Evolutionary conservation across 2,329 filamentous ascomycete genomes (phyloP).

Genomic region (Neocucurbitaria cava): DNA sequence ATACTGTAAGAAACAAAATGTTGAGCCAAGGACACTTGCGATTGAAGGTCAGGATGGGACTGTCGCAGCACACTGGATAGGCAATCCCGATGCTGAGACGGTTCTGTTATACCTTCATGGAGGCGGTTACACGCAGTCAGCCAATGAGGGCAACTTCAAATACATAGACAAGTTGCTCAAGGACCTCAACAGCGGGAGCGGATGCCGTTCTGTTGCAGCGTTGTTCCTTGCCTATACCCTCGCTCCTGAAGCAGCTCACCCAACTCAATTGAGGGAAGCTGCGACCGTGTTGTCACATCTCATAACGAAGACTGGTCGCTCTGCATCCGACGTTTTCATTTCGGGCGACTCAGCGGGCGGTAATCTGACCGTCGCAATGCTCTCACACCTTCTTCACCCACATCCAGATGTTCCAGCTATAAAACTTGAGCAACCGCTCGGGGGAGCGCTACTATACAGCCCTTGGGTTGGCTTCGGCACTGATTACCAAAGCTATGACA

Average conservation of each 20-base stretch:
- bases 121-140: slow-evolving; percentile 28
- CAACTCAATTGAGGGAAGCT: slow-evolving; percentile 30
- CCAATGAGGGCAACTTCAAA: slow-evolving; percentile 15
- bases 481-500: slow-evolving; percentile 21
- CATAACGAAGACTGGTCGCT: slow-evolving; percentile 10
- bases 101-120: slow-evolving; percentile 34
- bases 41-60: slow-evolving; percentile 5
- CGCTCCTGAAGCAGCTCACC: slow-evolving; percentile 27
- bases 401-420: slow-evolving; percentile 24
- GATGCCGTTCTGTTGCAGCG: slow-evolving; percentile 14
- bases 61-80: slow-evolving; percentile 33
- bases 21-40: slow-evolving; percentile 16
- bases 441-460: slow-evolving; percentile 21
- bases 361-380: slow-evolving; percentile 22
- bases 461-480: slow-evolving; percentile 23
- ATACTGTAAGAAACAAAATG: slow-evolving; percentile 18
- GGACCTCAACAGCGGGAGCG: slow-evolving; percentile 13
- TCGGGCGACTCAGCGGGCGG: slow-evolving; percentile 32
- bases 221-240: slow-evolving; percentile 30
- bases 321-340: slow-evolving; percentile 11
- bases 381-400: slow-evolving; percentile 34
- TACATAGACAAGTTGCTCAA: slow-evolving; percentile 14
- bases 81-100: slow-evolving; percentile 21
- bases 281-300: slow-evolving; percentile 23
- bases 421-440: slow-evolving; percentile 14